Evolutionary conservation across 192 early-diverging fungal genomes (phyloP).

Genomic region (Podila epicladia): DNA sequence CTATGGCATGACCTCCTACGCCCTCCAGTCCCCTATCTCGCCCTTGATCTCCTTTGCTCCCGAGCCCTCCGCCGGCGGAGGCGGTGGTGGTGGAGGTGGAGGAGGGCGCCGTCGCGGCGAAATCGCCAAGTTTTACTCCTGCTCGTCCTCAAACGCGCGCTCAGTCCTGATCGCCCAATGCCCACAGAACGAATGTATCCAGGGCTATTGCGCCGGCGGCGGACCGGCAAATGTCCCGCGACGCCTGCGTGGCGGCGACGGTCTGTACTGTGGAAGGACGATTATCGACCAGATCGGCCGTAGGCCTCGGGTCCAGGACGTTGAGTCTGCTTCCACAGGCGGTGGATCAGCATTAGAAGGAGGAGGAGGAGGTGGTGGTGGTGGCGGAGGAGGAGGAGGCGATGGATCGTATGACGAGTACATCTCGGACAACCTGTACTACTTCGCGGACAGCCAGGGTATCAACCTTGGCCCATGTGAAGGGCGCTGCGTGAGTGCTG

Average conservation of each 20-base stretch:
- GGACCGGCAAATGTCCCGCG: slow-evolving; percentile 11
- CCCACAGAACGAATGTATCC: slow-evolving; percentile 1
- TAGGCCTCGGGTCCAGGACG: not conserved
- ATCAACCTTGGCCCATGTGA: slow-evolving; percentile 15
- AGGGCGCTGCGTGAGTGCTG: slow-evolving; percentile 13
- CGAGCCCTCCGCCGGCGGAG: not conserved
- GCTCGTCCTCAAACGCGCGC: not conserved
- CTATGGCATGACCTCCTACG: not conserved
- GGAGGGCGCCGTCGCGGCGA: not conserved
- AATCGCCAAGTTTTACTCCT: slow-evolving; percentile 3
- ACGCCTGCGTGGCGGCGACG: not conserved
- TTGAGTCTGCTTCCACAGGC: not conserved
- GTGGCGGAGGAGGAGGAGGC: not conserved
- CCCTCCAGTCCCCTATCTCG: not conserved
- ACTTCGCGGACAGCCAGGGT: slow-evolving; percentile 4
- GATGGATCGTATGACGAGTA: slow-evolving; percentile 1
- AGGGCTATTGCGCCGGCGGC: slow-evolving; percentile 20
- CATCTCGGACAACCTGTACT: slow-evolving; percentile 11
- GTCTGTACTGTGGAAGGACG: slow-evolving; percentile 4
- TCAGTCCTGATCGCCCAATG: slow-evolving; percentile 7
- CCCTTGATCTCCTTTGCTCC: not conserved
- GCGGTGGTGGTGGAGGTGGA: not conserved
- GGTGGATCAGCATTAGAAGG: too few relatives aligned
- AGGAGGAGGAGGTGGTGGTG: not conserved
- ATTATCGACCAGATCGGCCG: not conserved